phyloP scores from a whole-genome alignment of 75 land plant genomes.

The Selaginella tamariscina region DNA sequence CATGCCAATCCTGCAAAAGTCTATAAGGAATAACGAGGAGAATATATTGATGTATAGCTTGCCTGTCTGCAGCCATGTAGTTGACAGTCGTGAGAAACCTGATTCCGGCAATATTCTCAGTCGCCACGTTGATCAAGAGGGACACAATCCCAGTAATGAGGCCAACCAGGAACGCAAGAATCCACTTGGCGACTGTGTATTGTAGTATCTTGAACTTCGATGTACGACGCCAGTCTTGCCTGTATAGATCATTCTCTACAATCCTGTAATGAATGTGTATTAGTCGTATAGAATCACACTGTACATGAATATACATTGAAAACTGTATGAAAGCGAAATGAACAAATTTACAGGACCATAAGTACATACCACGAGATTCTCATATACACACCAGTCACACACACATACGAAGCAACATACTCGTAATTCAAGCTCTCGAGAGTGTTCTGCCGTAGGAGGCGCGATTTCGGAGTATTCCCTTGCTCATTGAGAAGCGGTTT shows the following conservation, averaged over 20 bases:
- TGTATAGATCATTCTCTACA: slow-evolving; percentile 7
- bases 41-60: neutral
- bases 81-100: neutral
- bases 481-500: no score
- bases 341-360: no score
- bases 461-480: no score
- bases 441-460: neutral
- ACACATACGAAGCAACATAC: neutral
- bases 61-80: neutral
- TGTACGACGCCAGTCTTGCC: neutral
- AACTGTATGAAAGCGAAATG: no score
- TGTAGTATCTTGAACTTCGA: neutral
- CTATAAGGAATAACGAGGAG: neutral
- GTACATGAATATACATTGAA: no score
- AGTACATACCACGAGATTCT: no score
- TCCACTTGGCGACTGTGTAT: slow-evolving; percentile 8
- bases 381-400: no score
- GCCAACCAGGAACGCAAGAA: slow-evolving; percentile 1
- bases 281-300: no score
- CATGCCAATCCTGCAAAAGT: neutral
- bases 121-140: slow-evolving; percentile 1
- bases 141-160: neutral
- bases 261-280: neutral
- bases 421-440: neutral
- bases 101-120: slow-evolving; percentile 7